Evolutionary conservation across 495 filamentous ascomycete genomes (phyloP).

Genomic region (Trichoderma reesei): DNA sequence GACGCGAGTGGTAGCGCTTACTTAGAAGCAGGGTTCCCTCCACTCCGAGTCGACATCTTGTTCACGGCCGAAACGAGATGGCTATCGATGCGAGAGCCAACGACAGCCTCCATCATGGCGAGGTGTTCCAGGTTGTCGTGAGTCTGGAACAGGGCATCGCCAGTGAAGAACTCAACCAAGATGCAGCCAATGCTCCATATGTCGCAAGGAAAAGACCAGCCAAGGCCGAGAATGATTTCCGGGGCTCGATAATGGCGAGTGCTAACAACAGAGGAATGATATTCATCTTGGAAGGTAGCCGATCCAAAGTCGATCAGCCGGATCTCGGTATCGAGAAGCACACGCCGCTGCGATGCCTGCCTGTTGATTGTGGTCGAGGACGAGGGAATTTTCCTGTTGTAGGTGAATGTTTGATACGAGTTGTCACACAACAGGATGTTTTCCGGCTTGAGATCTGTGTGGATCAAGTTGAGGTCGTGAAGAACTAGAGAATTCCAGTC

Average conservation of each 20-base stretch:
- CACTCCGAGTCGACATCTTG: conserved; percentile 49
- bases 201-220: conserved; percentile 96
- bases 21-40: conserved; percentile 70
- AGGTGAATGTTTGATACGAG: conserved; percentile 90
- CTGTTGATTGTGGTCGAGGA: conserved; percentile 68
- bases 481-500: conserved; percentile 50
- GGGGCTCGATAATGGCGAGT: conserved; percentile 94
- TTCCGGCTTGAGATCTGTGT: conserved; percentile 96
- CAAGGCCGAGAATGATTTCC: conserved; percentile 92
- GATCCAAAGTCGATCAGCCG: conserved; percentile 96
- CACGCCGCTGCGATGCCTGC: conserved; percentile 75
- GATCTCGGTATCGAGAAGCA: conserved; percentile 91
- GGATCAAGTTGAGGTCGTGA: conserved; percentile 94
- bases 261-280: conserved; percentile 93
- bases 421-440: conserved; percentile 92
- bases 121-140: conserved; percentile 97
- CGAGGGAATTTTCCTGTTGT: conserved; percentile 88
- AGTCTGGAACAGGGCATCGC: conserved; percentile 94
- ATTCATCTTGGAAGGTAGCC: conserved; percentile 96
- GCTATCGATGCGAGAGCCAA: conserved; percentile 61
- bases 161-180: conserved; percentile 97
- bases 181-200: conserved; percentile 99
- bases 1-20: conserved; percentile 44
- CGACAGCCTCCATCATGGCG: conserved; percentile 98
- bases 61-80: conserved; percentile 68